These are phyloP conservation scores for Fusarium azukiicola DNA, from an alignment of 2,329 filamentous ascomycete species.

Conservation along the genomic window DNA sequence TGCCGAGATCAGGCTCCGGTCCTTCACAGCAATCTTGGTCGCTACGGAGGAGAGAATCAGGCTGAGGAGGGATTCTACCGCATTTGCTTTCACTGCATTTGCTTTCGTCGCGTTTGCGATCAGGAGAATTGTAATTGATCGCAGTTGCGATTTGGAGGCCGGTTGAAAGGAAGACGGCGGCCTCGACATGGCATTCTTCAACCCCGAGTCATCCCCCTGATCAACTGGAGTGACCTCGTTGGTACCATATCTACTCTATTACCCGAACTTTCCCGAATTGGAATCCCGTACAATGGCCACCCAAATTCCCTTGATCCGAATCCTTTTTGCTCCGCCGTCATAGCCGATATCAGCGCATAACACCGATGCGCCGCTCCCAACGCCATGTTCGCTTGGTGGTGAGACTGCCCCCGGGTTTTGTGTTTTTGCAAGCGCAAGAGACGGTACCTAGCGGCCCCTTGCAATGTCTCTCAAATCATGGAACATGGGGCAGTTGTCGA, in stretches of 20 bases:
- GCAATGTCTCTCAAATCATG: neutral
- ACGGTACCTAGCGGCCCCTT: neutral
- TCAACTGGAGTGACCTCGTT: neutral
- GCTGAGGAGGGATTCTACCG: neutral
- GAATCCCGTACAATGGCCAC: neutral
- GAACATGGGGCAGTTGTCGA: neutral
- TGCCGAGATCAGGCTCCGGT: neutral
- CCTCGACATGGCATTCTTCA: neutral
- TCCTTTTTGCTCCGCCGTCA: neutral
- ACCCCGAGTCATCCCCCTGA: neutral
- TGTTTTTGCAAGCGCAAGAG: slow-evolving; percentile 3
- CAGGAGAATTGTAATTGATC: neutral
- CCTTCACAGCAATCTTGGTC: slow-evolving; percentile 1
- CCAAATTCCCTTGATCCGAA: slow-evolving; percentile 2
- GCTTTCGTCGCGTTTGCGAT: neutral
- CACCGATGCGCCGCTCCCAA: neutral
- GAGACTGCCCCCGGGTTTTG: neutral
- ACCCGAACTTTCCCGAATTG: neutral
- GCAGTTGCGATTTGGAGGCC: neutral
- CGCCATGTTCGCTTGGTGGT: neutral
- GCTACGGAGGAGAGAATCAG: neutral
- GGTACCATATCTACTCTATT: neutral
- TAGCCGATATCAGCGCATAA: neutral
- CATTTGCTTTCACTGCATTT: neutral
- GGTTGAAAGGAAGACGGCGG: neutral